Base-by-base conservation (phyloP, 345 rosid species). In the Moringa oleifera region DNA sequence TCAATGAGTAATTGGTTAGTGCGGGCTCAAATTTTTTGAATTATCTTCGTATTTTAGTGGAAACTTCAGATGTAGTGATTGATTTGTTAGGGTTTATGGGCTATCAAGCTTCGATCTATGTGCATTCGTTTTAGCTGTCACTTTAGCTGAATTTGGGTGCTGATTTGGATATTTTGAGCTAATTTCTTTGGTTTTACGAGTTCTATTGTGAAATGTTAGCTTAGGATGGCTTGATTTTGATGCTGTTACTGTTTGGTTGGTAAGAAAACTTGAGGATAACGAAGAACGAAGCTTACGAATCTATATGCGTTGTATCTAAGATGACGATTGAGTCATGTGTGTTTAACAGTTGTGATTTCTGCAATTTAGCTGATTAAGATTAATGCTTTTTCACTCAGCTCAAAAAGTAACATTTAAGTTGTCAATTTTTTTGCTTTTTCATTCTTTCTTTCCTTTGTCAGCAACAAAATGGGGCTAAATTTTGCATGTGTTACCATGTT, bases 21-120 rank as follows among this genome's bases (percentile, higher is more conserved):
- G 47, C 59, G 20, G 37, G 6, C 37, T 33, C 15, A 47, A 51
- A 63, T 71, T 41, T 50, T 62, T 12, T 55, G 12, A 45, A 33
- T 24, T 53, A 1, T 24, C 25, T 61, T 70, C 25, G 2, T 9
- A 20, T 12, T 49, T 62, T 61, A 50, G 70, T 67, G 66, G 57
- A 47, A 36, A 22, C 13, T 64, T 50, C 11, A 51, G 60, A 37
- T 70, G 53, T 70, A 50, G 19, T 52, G 18, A 11, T 62, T 21
- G 65, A 25, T 72, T 54, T 20, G 45, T 56, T 28, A 23, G 68
- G 62, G 57, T 21, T 54, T 49, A 22, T 33, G 41, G 23, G 69
- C 23, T 65, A 33, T 60, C 36, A 63, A 58, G 47, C 20, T 75
- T 68, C 62, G 83, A 80, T 80, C 85, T 61, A 24, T 66, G 56